Conservation (phyloP, 805 yeast species). For the Suhomyces sp. region DNA sequence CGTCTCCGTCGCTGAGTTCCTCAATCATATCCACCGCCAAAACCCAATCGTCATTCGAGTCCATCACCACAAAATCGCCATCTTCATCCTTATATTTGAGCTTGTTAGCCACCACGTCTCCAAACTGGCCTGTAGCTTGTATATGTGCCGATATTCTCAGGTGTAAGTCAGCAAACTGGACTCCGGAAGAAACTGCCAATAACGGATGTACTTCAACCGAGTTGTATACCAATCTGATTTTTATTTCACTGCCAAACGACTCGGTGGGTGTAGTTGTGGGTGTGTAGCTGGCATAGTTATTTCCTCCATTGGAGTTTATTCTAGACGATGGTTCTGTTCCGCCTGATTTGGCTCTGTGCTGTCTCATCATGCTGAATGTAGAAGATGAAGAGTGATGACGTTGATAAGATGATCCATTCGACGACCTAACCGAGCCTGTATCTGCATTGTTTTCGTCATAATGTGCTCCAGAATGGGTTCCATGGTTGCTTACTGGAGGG, state of each 20-base stretch:
- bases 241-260: constrained; percentile 7
- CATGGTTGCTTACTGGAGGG: not conserved
- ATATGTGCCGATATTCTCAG: constrained; percentile 55
- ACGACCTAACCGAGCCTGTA: constrained; percentile 18
- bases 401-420: constrained; percentile 28
- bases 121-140: constrained; percentile 50
- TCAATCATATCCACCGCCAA: constrained; percentile 69
- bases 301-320: constrained; percentile 6
- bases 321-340: constrained; percentile 5
- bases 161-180: constrained; percentile 52
- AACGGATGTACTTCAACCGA: constrained; percentile 26
- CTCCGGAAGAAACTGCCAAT: constrained; percentile 24
- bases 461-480: not conserved
- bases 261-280: constrained; percentile 6
- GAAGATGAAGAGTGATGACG: constrained; percentile 43
- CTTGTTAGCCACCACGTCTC: constrained; percentile 50
- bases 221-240: constrained; percentile 32
- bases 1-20: constrained; percentile 23
- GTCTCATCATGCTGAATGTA: constrained; percentile 43
- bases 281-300: constrained; percentile 1
- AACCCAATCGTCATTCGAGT: constrained; percentile 82
- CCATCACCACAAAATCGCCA: constrained; percentile 85
- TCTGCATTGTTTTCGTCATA: not conserved
- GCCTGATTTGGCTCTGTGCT: constrained; percentile 18
- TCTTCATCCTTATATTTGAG: constrained; percentile 91